Evolutionary conservation across 148 eudicot genomes (phyloP), one percentile per base, ranked within the genome.

Genomic region (Chenopodium berlandieri): DNA sequence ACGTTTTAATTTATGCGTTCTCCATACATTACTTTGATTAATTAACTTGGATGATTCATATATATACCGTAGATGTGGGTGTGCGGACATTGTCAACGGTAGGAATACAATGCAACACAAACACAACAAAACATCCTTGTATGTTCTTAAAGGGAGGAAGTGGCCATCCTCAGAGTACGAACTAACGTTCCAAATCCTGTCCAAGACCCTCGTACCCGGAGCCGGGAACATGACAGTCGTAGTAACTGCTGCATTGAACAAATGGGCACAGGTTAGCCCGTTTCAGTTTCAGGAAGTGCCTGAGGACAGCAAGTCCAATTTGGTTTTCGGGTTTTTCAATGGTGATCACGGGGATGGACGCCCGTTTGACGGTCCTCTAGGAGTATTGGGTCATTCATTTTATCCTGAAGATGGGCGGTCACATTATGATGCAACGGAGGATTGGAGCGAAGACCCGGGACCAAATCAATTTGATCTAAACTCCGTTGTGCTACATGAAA

Each of bases 401-500:
- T 27, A 34, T 10, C 79, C 87, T 44, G 47, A 82, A 0, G 25
- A 65, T 79, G 87, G 84, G 5, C 37, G 22, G 0, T 54, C 80
- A 22, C 82, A 81, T 40, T 74, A 65, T 78, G 87, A 85, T 69
- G 56, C n/a, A 4, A 71, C 60, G 2, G 87, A 85, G 77, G 67
- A 40, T 9, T 85, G 87, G 87, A 54, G 78, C 13, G 71, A 76
- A 12, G 32, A 79, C 8, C 47, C 76, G 4, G 74, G 60, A 20
- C 20, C 5, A 12, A 17, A 64, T 23, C 31, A 80, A 67, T 17
- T 71, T 4, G 87, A 82, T 71, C 30, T 85, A 66, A n/a, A 70
- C 27, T 60, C 87, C 3, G 85, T 79, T 40, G 78, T 70, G 11
- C 79, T 85, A 6, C 87, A 85, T 71, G 87, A 85, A 46, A 79